A percentile compares a stretch with the other conserved stretches of the same genome.
Evolutionary conservation across 768 basidiomycete genomes (phyloP).

Genomic region (Boletus rubescentipes): DNA sequence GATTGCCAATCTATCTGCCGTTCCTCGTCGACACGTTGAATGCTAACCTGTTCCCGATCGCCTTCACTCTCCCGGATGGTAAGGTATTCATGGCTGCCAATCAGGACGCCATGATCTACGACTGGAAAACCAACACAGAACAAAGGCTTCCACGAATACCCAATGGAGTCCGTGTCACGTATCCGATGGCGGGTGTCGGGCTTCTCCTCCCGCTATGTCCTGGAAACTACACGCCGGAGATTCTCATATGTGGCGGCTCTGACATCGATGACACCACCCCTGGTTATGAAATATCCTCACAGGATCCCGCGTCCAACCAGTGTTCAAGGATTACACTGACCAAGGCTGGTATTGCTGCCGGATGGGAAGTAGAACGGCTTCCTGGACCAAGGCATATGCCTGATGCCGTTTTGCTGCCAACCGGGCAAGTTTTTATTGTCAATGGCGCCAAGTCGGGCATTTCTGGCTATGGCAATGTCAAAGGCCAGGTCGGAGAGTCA

Average conservation of each 20-base stretch:
- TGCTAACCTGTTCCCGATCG: constrained; percentile 82
- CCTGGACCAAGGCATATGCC: constrained; percentile 74
- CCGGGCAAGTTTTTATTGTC: constrained; percentile 68
- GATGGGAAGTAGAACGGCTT: constrained; percentile 78
- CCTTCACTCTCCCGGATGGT: constrained; percentile 69
- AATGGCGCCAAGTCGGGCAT: constrained; percentile 76
- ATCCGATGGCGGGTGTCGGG: constrained; percentile 78
- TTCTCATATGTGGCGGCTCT: constrained; percentile 80
- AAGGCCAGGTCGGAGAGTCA: constrained; percentile 65
- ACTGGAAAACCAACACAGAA: constrained; percentile 67
- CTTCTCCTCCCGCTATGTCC: constrained; percentile 71
- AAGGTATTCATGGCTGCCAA: constrained; percentile 77
- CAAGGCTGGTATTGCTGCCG: constrained; percentile 57
- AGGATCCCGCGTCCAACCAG: constrained; percentile 70
- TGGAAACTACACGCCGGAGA: constrained; percentile 62
- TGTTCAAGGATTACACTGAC: constrained; percentile 71
- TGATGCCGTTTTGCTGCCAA: constrained; percentile 79
- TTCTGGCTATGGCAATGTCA: constrained; percentile 76
- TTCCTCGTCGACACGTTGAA: constrained; percentile 73
- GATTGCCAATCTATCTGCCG: constrained; percentile 59
- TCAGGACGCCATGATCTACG: constrained; percentile 74
- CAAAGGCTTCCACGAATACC: constrained; percentile 64
- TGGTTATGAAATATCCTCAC: constrained; percentile 64
- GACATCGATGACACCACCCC: constrained; percentile 57
- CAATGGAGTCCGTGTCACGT: constrained; percentile 77